Percentiles rank a stretch among this genome's conserved stretches.
Evolutionary conservation across 2,329 filamentous ascomycete species (phyloP).

Genomic region (Fusarium tupiense): DNA sequence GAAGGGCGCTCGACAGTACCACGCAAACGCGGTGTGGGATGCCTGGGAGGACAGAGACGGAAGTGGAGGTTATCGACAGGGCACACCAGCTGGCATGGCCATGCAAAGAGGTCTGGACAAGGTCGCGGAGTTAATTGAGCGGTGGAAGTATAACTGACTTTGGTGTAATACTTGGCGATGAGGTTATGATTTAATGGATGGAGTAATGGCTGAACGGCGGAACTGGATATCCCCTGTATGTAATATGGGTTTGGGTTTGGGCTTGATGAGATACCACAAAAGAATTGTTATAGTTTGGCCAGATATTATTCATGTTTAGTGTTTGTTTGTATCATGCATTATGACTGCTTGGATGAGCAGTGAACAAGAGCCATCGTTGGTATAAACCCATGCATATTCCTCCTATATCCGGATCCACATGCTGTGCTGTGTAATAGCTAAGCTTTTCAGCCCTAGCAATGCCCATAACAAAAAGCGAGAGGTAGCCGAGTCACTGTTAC

Average conservation of each 20-base stretch:
- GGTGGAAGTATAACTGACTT: conserved; percentile 41
- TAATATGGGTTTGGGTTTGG: conserved; percentile 2
- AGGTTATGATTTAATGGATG: conserved; percentile 11
- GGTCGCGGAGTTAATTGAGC: conserved; percentile 43
- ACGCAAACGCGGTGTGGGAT: conserved; percentile 44
- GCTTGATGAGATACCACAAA: conserved; percentile 36
- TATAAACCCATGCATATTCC: background rate
- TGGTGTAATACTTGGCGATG: conserved; percentile 2
- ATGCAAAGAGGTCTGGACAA: conserved; percentile 42
- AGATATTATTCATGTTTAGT: background rate
- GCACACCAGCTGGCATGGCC: conserved; percentile 43
- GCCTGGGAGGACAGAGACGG: conserved; percentile 42
- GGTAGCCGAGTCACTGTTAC: background rate
- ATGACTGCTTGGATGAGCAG: background rate
- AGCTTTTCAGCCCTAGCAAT: background rate
- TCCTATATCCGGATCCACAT: background rate
- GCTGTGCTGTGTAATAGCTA: background rate
- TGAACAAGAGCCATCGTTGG: background rate
- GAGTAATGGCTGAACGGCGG: conserved; percentile 19
- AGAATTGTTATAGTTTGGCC: conserved; percentile 15
- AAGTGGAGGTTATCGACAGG: conserved; percentile 39
- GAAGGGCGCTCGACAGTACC: conserved; percentile 40
- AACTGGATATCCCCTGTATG: conserved; percentile 19
- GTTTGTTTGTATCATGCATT: background rate
- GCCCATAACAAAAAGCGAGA: background rate